A percentile compares a stretch with the other conserved stretches of the same genome.
Conservation (phyloP, 768 basidiomycete species). For the Cystobasidium onofrii region DNA sequence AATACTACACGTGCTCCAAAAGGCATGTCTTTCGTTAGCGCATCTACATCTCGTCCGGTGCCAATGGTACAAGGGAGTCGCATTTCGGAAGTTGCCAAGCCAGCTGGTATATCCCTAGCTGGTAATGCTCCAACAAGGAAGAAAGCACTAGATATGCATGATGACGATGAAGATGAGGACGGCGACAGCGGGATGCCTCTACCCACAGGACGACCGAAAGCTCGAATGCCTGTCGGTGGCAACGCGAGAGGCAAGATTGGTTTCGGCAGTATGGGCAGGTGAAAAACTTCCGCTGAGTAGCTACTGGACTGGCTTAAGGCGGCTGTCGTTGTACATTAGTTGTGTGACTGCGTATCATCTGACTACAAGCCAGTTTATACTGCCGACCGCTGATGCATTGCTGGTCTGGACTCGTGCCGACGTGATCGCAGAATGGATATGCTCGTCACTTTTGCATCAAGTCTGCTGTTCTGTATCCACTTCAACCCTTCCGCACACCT, state of each 20-base stretch:
- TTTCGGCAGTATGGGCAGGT: constrained; percentile 12
- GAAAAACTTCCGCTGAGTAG: background rate
- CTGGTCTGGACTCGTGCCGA: too few relatives aligned
- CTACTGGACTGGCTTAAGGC: background rate
- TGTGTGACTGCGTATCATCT: too few relatives aligned
- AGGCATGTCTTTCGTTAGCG: constrained; percentile 7
- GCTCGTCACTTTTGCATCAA: too few relatives aligned
- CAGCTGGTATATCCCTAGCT: background rate
- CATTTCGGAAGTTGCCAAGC: background rate
- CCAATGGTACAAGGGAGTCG: background rate
- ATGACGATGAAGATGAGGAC: background rate
- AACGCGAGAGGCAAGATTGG: background rate
- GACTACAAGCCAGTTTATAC: too few relatives aligned
- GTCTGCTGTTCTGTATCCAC: too few relatives aligned
- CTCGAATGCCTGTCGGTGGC: background rate
- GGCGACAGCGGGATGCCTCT: background rate
- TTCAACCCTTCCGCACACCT: too few relatives aligned
- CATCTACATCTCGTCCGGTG: background rate
- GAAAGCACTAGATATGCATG: constrained; percentile 19
- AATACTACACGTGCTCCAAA: constrained; percentile 14
- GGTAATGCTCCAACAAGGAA: background rate
- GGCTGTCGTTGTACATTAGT: background rate
- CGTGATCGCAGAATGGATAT: too few relatives aligned
- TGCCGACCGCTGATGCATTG: too few relatives aligned
- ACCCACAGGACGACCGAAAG: constrained; percentile 7